Conservation (phyloP, 2,329 filamentous ascomycete species). For the Diaporthe helianthi region DNA sequence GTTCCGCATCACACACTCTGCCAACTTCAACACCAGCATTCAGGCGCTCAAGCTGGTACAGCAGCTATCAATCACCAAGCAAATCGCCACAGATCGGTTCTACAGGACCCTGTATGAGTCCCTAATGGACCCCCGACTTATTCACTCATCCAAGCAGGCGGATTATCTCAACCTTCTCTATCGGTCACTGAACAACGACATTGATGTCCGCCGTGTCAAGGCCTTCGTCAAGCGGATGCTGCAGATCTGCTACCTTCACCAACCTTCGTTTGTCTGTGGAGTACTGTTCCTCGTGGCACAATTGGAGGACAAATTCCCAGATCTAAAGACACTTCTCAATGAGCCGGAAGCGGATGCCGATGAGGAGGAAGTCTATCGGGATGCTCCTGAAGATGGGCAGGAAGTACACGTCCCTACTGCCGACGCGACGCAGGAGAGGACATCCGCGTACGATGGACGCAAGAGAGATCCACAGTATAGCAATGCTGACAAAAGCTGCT, state of each 20-base stretch:
- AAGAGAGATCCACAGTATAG: conserved; percentile 92
- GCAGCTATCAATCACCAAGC: conserved; percentile 82
- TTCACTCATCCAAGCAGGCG: conserved; percentile 91
- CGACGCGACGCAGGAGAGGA: conserved; percentile 36
- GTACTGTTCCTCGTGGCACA: conserved; percentile 90
- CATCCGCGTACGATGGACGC: conserved; percentile 75
- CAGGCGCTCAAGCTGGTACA: conserved; percentile 95
- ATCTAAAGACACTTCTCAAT: conserved; percentile 77
- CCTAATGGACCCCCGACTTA: conserved; percentile 84
- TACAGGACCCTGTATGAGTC: conserved; percentile 97
- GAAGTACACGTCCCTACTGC: conserved; percentile 48
- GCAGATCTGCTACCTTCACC: conserved; percentile 86
- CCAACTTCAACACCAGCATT: conserved; percentile 98
- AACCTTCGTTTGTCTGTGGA: conserved; percentile 90
- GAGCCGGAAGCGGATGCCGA: conserved; percentile 81
- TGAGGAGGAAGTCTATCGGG: conserved; percentile 67
- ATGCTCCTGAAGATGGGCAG: conserved; percentile 65
- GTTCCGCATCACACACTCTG: conserved; percentile 94
- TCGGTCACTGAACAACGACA: conserved; percentile 84
- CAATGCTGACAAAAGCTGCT: conserved; percentile 89
- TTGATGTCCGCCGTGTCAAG: conserved; percentile 91
- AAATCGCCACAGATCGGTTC: conserved; percentile 86
- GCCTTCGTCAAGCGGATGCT: conserved; percentile 94
- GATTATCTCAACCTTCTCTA: conserved; percentile 94
- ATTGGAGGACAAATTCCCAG: conserved; percentile 79